Conservation (phyloP, 108 stramenopile species). For the Ochromonas danica region DNA sequence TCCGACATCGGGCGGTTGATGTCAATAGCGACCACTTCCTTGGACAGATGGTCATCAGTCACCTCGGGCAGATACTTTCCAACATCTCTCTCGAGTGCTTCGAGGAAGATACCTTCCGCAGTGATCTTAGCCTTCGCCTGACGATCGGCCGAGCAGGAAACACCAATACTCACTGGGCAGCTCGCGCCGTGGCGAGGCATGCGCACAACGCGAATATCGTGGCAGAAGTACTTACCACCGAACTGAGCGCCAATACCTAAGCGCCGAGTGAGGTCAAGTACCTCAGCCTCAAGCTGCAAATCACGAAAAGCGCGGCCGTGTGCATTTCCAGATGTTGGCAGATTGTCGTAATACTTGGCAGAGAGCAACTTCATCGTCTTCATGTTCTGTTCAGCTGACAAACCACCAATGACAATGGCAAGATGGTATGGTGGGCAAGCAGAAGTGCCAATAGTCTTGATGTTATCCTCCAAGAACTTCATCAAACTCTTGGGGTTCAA, state of each 20-base stretch:
- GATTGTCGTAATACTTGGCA: conserved; percentile 84
- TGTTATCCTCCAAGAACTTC: conserved; percentile 79
- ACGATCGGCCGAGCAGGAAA: conserved; percentile 91
- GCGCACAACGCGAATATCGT: conserved; percentile 87
- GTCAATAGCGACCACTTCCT: conserved; percentile 73
- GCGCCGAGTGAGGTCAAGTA: conserved; percentile 79
- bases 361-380: conserved; percentile 90
- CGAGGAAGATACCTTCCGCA: conserved; percentile 88
- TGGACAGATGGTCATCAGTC: conserved; percentile 48
- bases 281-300: conserved; percentile 76
- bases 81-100: conserved; percentile 83
- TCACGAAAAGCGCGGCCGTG: conserved; percentile 88
- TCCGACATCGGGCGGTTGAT: conserved; percentile 83
- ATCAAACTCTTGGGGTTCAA: conserved; percentile 79
- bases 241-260: conserved; percentile 93
- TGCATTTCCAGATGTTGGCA: conserved; percentile 81
- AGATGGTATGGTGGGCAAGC: conserved; percentile 95
- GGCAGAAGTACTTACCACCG: conserved; percentile 96
- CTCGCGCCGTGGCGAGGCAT: conserved; percentile 92
- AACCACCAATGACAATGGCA: conserved; percentile 87
- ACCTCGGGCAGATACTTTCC: conserved; percentile 87
- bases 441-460: conserved; percentile 87
- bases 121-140: conserved; percentile 90
- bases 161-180: conserved; percentile 93
- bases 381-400: conserved; percentile 83